phyloP scores from a whole-genome alignment of 768 basidiomycete genomes.

The Collybiopsis luxurians region DNA sequence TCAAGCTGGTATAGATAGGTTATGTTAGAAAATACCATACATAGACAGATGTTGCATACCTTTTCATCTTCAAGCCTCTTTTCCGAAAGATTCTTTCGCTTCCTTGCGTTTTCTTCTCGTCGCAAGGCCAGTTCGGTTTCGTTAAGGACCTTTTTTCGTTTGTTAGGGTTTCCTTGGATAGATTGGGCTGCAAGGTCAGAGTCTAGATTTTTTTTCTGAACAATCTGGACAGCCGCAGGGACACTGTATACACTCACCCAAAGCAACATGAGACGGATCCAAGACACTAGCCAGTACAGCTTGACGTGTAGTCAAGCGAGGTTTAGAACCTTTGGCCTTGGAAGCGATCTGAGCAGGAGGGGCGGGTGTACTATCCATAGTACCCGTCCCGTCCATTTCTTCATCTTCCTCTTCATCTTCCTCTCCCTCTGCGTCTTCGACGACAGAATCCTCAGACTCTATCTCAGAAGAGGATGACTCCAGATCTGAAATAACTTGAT shows the following conservation, averaged over 20 bases:
- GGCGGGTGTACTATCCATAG: background rate
- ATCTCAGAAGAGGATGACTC: conserved; percentile 5
- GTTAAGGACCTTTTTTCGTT: conserved; percentile 66
- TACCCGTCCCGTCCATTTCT: background rate
- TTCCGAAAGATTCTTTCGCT: conserved; percentile 76
- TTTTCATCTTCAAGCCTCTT: conserved; percentile 87
- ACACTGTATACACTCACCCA: conserved; percentile 37
- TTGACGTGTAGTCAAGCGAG: conserved; percentile 55
- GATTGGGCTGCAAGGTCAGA: conserved; percentile 4
- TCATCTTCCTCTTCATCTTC: conserved; percentile 5
- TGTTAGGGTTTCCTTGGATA: conserved; percentile 2
- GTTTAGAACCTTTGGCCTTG: background rate
- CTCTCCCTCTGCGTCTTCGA: background rate
- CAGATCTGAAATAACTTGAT: background rate
- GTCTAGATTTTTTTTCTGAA: too few relatives aligned
- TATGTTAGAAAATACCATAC: background rate
- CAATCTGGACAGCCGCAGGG: too few relatives aligned
- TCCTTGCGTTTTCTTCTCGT: conserved; percentile 78
- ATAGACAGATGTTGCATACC: conserved; percentile 35
- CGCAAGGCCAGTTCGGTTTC: conserved; percentile 72
- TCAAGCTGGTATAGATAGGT: conserved; percentile 50
- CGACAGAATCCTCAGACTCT: conserved; percentile 3
- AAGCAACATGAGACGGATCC: conserved; percentile 65
- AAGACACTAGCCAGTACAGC: conserved; percentile 71
- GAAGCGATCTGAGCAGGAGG: background rate